These are phyloP conservation scores for Beauveria medogensis DNA, from an alignment of 2,329 filamentous ascomycete genomes.

Conservation along the genomic window DNA sequence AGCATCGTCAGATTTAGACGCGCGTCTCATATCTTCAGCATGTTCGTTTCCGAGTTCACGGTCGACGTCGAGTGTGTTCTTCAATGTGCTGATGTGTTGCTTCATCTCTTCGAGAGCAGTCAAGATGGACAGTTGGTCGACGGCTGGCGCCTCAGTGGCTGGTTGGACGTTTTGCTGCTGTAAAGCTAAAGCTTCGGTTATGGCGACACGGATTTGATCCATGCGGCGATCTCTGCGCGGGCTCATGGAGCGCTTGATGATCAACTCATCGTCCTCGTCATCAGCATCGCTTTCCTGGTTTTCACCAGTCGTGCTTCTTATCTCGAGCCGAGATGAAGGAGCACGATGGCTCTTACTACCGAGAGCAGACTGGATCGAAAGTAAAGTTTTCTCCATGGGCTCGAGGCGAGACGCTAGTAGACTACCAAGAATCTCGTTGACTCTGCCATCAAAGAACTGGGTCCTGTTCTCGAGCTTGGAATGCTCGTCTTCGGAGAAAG, in stretches of 20 bases:
- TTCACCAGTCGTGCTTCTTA: slow-evolving; percentile 63
- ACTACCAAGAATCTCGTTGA: slow-evolving; percentile 76
- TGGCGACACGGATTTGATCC: slow-evolving; percentile 69
- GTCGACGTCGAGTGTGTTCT: neutral
- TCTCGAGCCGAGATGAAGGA: slow-evolving; percentile 48
- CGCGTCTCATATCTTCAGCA: slow-evolving; percentile 37
- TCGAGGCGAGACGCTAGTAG: slow-evolving; percentile 68
- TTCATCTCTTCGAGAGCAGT: slow-evolving; percentile 60
- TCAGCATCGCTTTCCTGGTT: slow-evolving; percentile 81
- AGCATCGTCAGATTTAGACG: slow-evolving; percentile 42
- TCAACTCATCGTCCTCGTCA: slow-evolving; percentile 75
- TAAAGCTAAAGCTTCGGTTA: slow-evolving; percentile 63
- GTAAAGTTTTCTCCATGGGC: slow-evolving; percentile 73
- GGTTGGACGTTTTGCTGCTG: slow-evolving; percentile 38
- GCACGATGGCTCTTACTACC: slow-evolving; percentile 47
- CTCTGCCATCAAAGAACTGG: slow-evolving; percentile 83
- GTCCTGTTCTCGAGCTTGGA: slow-evolving; percentile 74
- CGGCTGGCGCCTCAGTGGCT: slow-evolving; percentile 19
- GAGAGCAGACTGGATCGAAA: slow-evolving; percentile 65
- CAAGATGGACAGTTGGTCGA: slow-evolving; percentile 40
- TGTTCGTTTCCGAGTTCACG: slow-evolving; percentile 49
- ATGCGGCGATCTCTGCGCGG: slow-evolving; percentile 69
- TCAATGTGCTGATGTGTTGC: slow-evolving; percentile 31
- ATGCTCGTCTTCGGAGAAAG: slow-evolving; percentile 74
- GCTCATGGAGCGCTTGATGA: slow-evolving; percentile 61